Evolutionary conservation across 371 early-diverging fungal species (phyloP).

Genomic region (Mortierella sp.): DNA sequence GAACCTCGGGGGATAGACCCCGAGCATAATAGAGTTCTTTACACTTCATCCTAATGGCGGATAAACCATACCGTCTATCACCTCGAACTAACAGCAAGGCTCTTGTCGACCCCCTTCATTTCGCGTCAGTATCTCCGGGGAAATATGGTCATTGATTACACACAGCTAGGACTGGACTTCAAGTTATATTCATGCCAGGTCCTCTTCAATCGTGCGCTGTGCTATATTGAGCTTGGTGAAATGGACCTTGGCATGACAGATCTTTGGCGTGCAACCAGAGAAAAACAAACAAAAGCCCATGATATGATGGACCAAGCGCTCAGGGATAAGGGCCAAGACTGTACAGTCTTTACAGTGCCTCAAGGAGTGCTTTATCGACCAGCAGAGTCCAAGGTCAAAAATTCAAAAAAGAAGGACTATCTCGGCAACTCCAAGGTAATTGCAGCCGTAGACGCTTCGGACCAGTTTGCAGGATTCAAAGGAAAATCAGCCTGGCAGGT

Average conservation of each 20-base stretch:
- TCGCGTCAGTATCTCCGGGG: slow-evolving; percentile 80
- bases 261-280: slow-evolving; percentile 78
- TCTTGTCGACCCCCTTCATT: neutral
- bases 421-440: slow-evolving; percentile 83
- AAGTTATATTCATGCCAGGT: slow-evolving; percentile 91
- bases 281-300: slow-evolving; percentile 77
- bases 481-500: slow-evolving; percentile 58
- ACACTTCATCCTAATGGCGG: no score
- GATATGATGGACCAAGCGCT: slow-evolving; percentile 82
- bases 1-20: no score
- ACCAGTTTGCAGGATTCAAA: slow-evolving; percentile 77
- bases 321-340: slow-evolving; percentile 74
- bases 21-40: no score
- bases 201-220: slow-evolving; percentile 90
- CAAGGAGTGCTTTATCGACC: slow-evolving; percentile 85
- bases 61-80: no score
- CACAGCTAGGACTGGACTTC: slow-evolving; percentile 91
- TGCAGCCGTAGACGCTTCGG: slow-evolving; percentile 68
- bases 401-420: slow-evolving; percentile 81
- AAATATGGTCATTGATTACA: slow-evolving; percentile 92
- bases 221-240: slow-evolving; percentile 81
- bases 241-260: slow-evolving; percentile 81
- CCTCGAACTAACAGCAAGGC: slow-evolving; percentile 1
- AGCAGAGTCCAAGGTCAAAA: slow-evolving; percentile 82
- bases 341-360: slow-evolving; percentile 84